phyloP scores from a whole-genome alignment of 2,329 filamentous ascomycete genomes.

The Hymenoscyphus infarciens region DNA sequence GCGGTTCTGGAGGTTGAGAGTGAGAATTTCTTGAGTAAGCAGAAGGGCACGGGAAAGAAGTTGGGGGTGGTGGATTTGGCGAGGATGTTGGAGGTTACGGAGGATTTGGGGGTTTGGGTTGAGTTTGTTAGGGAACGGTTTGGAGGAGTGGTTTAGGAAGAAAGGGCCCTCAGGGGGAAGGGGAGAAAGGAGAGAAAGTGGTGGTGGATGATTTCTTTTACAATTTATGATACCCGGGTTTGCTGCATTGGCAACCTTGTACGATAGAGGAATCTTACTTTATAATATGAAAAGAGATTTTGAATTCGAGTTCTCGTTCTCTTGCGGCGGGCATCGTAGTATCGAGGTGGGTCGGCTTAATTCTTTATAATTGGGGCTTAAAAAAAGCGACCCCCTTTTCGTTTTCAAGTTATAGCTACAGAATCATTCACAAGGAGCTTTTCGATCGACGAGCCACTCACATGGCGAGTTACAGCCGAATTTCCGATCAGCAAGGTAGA shows the following conservation, averaged over 20 bases:
- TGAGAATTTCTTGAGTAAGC: conserved; percentile 30
- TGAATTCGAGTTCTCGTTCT: not conserved
- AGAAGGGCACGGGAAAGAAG: conserved; percentile 17
- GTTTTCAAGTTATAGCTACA: no score
- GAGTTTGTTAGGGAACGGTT: conserved; percentile 44
- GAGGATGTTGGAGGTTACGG: conserved; percentile 44
- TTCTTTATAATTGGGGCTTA: no score
- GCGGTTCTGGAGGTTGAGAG: conserved; percentile 30
- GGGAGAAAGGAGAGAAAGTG: not conserved
- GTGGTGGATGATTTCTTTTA: not conserved
- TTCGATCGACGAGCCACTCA: not conserved
- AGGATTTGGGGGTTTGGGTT: conserved; percentile 48
- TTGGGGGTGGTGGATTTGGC: conserved; percentile 37
- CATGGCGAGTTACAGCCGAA: not conserved
- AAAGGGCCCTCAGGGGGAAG: no score
- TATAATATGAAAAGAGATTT: not conserved
- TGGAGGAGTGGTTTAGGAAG: no score
- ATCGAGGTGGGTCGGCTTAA: no score
- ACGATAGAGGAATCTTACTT: not conserved
- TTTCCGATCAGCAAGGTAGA: not conserved
- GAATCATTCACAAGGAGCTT: no score
- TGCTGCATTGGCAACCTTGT: not conserved
- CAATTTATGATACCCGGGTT: not conserved
- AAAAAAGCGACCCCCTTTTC: no score
- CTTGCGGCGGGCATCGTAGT: no score